Base-by-base conservation (phyloP, 2,329 filamentous ascomycete genomes). In the Pseudogymnoascus sp. region DNA sequence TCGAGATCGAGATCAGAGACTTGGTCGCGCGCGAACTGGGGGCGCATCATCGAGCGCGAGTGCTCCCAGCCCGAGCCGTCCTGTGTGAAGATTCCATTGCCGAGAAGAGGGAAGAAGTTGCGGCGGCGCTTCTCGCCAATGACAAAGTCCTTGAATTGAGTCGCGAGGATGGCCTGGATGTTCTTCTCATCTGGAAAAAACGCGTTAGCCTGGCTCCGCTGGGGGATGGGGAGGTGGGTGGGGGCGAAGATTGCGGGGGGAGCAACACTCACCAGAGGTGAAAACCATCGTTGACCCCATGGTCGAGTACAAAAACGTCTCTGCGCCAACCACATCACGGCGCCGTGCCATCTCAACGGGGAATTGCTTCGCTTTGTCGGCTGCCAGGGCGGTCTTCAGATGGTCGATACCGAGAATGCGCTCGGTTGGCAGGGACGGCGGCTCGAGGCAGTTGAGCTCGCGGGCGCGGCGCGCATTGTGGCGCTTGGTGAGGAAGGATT, bases 1-100 rank as follows among this genome's bases (percentile, higher is more conserved):
- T 90, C 86, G 61, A 87, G 82, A 33, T 84, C 78, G 35, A 93
- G 76, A 70, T 93, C 88, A 36, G 85, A 84, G 41, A 83, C 75
- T 70, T 83, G 79, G 62, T 81, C 79, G 8, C 80, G 72, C 5
- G 78, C 75, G 64, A 84, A 84, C 64, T 80, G 77, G 0, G 82
- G 83, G 9, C 81, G 75, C 57, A 86, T 75, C 70, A 83, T 74
- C 6, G 77, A 74, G 9, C 70, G 50, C 0, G 68, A 70, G 58
- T 68, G 68, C 43, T 69, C 66, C 70, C 70, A 72, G 8, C 58
- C 60, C 15, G 63, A 60, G 12, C 70, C 70, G 61, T 72, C 69
- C 25, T 68, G 65, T 2, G 69, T 67, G 57, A 72, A 72, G 18
- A 72, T 71, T 8, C 70, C 70, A 60, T 66, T 63, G 4, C 70